These are phyloP conservation scores for Ceratobasidium sp. DNA, from an alignment of 1,284 basidiomycete genomes.

Conservation along the genomic window DNA sequence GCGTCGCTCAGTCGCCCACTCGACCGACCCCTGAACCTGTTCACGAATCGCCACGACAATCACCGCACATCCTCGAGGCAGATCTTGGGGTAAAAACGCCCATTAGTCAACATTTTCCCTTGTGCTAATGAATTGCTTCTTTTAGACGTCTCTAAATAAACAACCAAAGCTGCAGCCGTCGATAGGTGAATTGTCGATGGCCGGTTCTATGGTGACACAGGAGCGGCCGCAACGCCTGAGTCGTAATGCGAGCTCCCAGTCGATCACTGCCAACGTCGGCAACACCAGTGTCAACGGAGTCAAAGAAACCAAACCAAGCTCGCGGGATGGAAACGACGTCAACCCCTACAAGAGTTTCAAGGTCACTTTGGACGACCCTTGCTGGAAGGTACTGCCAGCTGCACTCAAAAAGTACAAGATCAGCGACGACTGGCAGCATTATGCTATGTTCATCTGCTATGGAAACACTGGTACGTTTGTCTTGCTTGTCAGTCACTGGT, in stretches of 20 bases:
- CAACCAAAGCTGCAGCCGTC: constrained; percentile 42
- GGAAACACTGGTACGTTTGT: constrained; percentile 78
- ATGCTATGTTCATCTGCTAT: constrained; percentile 99
- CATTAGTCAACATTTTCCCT: neutral
- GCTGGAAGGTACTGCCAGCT: constrained; percentile 96
- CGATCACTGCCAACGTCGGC: constrained; percentile 33
- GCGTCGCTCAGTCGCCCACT: constrained; percentile 78
- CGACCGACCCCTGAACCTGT: constrained; percentile 64
- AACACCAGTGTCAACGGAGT: constrained; percentile 22
- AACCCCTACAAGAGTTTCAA: constrained; percentile 82
- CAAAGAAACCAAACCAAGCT: constrained; percentile 36
- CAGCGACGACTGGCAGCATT: constrained; percentile 98
- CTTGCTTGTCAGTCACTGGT: constrained; percentile 22
- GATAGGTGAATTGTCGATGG: constrained; percentile 32
- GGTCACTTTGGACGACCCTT: constrained; percentile 94
- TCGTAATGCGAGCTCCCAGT: constrained; percentile 44
- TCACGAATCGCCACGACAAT: constrained; percentile 76
- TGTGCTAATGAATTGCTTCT: neutral
- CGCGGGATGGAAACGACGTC: constrained; percentile 51
- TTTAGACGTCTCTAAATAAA: constrained; percentile 15
- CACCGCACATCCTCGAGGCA: constrained; percentile 78
- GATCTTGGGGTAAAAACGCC: constrained; percentile 59
- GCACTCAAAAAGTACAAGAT: constrained; percentile 99
- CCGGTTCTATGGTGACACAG: neutral
- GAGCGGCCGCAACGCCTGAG: constrained; percentile 40